Base-by-base conservation (phyloP, 2,329 filamentous ascomycete species). In the Penicillium sp. region DNA sequence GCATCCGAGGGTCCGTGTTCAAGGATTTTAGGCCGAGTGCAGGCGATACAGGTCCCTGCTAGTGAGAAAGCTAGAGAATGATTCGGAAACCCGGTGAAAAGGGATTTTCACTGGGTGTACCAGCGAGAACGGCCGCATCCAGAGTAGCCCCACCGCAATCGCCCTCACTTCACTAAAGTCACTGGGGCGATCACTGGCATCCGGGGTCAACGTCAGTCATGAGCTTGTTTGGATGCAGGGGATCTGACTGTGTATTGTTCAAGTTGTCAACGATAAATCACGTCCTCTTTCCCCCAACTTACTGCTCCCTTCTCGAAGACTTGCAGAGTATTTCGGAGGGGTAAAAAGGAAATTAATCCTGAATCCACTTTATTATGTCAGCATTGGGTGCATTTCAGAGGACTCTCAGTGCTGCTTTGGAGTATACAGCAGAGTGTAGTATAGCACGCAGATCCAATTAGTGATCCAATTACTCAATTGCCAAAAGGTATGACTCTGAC, bases 21-120 rank as follows among this genome's bases (percentile, higher is more conserved):
- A 29, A n/a, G 42, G 26, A 45, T 31, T 31, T 45, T 45, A 45
- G 42, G 42, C 26, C 42, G 42, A 45, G 42, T 45, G 42, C 42
- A 45, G 42, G 42, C 42, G 42, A 45, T 45, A 45, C 42, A 45
- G 42, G 26, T 31, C 24, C 26, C 16, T 29, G 42, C 28, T 45
- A 45, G 42, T 45, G 42, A 1, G 2, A 31, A 16, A 45, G 42
- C 42, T 45, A 45, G 42, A 45, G 42, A 45, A 45, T 45, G 26
- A 19, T 45, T 45, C 42, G 42, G 42, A 45, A 43, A 45, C 11
- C 42, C 42, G 42, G 42, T 45, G 42, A 45, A 45, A 19, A 11
- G 37, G 21, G 37, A 24, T 42, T 42, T 42, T 42, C 37, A 42
- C 37, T 24, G 37, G 21, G 21, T 24, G 13, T 42, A 21, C 11